These are phyloP conservation scores for Alternaria rosae DNA, from an alignment of 2,329 filamentous ascomycete species.

Conservation along the genomic window DNA sequence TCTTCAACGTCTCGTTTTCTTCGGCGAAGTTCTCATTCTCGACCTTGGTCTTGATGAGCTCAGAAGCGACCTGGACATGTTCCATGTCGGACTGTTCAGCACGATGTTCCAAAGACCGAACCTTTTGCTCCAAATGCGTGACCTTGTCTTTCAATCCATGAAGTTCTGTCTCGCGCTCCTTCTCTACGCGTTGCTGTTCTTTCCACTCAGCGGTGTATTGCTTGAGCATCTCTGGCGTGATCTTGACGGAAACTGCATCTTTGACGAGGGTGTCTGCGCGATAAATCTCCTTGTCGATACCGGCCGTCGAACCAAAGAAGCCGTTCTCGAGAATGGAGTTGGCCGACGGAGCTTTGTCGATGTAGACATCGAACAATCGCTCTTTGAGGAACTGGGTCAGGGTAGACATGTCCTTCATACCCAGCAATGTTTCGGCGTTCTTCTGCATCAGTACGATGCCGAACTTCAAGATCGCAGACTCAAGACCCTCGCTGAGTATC, in stretches of 20 bases:
- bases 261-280: slow-evolving; percentile 91
- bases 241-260: slow-evolving; percentile 87
- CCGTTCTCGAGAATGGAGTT: slow-evolving; percentile 93
- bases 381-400: slow-evolving; percentile 93
- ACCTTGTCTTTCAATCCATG: slow-evolving; percentile 68
- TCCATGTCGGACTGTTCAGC: slow-evolving; percentile 89
- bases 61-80: slow-evolving; percentile 88
- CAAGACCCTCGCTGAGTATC: slow-evolving; percentile 90
- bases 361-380: slow-evolving; percentile 93
- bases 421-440: slow-evolving; percentile 78
- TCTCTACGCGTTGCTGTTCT: slow-evolving; percentile 82
- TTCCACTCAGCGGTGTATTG: slow-evolving; percentile 89
- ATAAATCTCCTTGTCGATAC: slow-evolving; percentile 93
- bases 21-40: slow-evolving; percentile 90
- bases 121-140: slow-evolving; percentile 71
- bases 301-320: slow-evolving; percentile 93
- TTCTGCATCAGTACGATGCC: slow-evolving; percentile 96
- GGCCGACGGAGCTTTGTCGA: slow-evolving; percentile 91
- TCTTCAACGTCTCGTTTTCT: slow-evolving; percentile 84
- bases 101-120: slow-evolving; percentile 87
- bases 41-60: slow-evolving; percentile 90
- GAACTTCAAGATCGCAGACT: slow-evolving; percentile 88
- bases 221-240: slow-evolving; percentile 82
- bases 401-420: slow-evolving; percentile 88
- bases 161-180: slow-evolving; percentile 82